Evolutionary conservation across 169 alveolate genomes (phyloP), one percentile per base, ranked within the genome.

Genomic region (Plasmodium coatneyi): DNA sequence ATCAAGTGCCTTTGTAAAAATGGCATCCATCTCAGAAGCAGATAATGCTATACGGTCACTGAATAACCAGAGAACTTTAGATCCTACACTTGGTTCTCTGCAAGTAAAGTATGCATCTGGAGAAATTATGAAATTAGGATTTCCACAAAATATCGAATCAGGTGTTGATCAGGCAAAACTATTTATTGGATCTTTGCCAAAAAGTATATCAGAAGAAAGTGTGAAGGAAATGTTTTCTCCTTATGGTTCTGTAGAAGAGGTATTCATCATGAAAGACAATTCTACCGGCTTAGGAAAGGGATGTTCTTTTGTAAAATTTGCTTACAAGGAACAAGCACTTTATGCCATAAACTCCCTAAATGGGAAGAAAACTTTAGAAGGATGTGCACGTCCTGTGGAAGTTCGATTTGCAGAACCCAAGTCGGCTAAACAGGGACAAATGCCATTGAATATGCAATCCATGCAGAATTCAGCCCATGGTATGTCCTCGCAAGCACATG

Each of bases 11-110:
- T 95, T 96, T 82, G 98, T 96, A 28, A 95, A 91, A 41, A 94
- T 97, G 98, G 97, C 96, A n/a, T 97, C 98, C 4, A 92, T 98
- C 46, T 96, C 98, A 76, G 97, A 97, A 89, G 99, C 99, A 14
- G 99, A 98, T 82, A 96, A 97, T 49, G 99, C 99, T 52, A 94
- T 98, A 34, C 95, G 98, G 22, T 97, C 97, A 39, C 96, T 98
- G 16, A 97, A 97, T 86, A 96, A 97, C 79, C 95, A 91, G 72
- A 72, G 93, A 39, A 96, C 96, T 0, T 92, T 98, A 10, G 99
- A 98, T 79, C 95, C 96, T 39, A 97, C 96, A 41, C 92, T 97
- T 9, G 98, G 98, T 28, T 96, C 99, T 2, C 86, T 98, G n/a
- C 97, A 94, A 70, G 98, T 98, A 49, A 96, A 96, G 82, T 98